Conservation (phyloP, 2,329 filamentous ascomycete genomes). For the Seiridium cupressi region DNA sequence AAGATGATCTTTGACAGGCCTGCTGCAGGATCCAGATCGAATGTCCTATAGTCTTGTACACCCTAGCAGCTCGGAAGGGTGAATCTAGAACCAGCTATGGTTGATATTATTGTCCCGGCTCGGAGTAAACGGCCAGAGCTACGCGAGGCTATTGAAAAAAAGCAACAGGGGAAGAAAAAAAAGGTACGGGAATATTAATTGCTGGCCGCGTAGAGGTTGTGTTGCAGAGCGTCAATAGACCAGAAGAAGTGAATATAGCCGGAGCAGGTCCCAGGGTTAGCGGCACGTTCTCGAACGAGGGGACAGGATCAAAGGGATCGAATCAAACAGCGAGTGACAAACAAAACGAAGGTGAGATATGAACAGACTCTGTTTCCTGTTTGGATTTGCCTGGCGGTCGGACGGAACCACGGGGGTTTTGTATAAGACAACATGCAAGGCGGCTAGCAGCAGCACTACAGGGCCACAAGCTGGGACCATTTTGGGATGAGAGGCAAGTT, state of each 20-base stretch:
- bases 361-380: not conserved
- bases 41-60: not conserved
- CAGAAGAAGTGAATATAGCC: slow-evolving; percentile 24
- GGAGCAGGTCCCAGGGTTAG: slow-evolving; percentile 13
- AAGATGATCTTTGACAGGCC: not conserved
- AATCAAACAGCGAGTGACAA: slow-evolving; percentile 12
- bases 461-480: not conserved
- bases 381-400: not conserved
- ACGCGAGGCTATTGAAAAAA: not conserved
- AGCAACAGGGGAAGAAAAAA: not conserved
- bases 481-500: not conserved
- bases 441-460: slow-evolving; percentile 12
- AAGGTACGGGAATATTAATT: slow-evolving; percentile 20
- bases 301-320: slow-evolving; percentile 17
- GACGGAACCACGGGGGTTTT: slow-evolving; percentile 3
- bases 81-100: not conserved
- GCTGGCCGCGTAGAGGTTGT: slow-evolving; percentile 19
- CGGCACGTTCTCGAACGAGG: slow-evolving; percentile 22
- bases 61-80: not conserved
- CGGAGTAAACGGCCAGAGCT: too few relatives aligned
- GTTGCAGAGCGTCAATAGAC: slow-evolving; percentile 18
- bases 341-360: slow-evolving; percentile 4
- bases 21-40: slow-evolving; percentile 6
- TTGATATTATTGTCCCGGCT: too few relatives aligned
- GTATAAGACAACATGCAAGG: slow-evolving; percentile 8